phyloP scores from a whole-genome alignment of 2,329 filamentous ascomycete genomes.

The Colletotrichum orbiculare region DNA sequence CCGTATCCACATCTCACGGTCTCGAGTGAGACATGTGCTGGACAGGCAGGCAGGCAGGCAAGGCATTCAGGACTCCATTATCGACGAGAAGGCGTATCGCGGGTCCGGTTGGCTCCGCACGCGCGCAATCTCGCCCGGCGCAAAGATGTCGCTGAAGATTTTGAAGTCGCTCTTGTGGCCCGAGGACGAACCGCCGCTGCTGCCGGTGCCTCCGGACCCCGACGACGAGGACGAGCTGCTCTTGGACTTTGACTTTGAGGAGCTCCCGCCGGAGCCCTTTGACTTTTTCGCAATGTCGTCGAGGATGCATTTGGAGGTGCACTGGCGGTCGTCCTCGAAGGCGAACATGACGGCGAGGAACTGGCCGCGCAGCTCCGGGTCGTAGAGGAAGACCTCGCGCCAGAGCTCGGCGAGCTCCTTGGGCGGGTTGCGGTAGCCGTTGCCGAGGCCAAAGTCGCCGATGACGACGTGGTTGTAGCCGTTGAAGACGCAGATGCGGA shows the following conservation, averaged over 20 bases:
- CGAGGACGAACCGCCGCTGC: slow-evolving; percentile 28
- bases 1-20: too few species aligned
- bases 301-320: slow-evolving; percentile 62
- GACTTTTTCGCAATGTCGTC: slow-evolving; percentile 67
- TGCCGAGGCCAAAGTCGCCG: slow-evolving; percentile 73
- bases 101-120: slow-evolving; percentile 64
- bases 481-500: slow-evolving; percentile 75
- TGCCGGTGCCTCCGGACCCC: slow-evolving; percentile 41
- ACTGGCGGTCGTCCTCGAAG: slow-evolving; percentile 68
- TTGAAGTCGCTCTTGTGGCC: slow-evolving; percentile 55
- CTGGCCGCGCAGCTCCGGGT: slow-evolving; percentile 70
- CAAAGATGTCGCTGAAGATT: slow-evolving; percentile 66
- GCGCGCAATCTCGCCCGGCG: slow-evolving; percentile 59
- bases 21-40: too few species aligned
- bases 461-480: slow-evolving; percentile 68
- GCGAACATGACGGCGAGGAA: slow-evolving; percentile 72
- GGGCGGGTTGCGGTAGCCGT: slow-evolving; percentile 72
- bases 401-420: slow-evolving; percentile 73
- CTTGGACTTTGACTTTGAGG: slow-evolving; percentile 49
- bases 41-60: slow-evolving; percentile 11
- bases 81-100: slow-evolving; percentile 54
- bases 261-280: slow-evolving; percentile 40
- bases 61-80: slow-evolving; percentile 32
- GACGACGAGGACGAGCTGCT: slow-evolving; percentile 43
- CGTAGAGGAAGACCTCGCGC: slow-evolving; percentile 72